Evolutionary conservation across 2,329 filamentous ascomycete genomes (phyloP), one percentile per base, ranked within the genome.

Genomic region (Lachnellula hyalina): DNA sequence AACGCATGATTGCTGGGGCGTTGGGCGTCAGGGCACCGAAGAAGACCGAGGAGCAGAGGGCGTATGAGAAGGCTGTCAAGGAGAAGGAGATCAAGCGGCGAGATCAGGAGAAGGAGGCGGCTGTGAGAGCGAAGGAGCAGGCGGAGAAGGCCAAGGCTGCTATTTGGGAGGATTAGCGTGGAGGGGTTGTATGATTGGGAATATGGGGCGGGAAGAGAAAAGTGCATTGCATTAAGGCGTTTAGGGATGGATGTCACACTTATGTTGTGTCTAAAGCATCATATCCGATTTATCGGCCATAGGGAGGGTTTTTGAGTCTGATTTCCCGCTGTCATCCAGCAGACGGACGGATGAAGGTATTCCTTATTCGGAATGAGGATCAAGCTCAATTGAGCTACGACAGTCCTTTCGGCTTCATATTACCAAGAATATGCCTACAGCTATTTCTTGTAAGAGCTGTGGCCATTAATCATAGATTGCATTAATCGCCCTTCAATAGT

Each of bases 1-100:
- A 88, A 58, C 79, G 94, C 56, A 80, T 99, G 82, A 97, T 99
- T 69, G 91, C 90, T 0, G 89, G 88, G 3, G 91, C 89, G 0
- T 74, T 97, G 61, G 94, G 94, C 0, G 82, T 96, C 52, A 84
- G 85, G 66, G 84, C 86, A 35, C 90, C 90, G 34, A 87, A 83
- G 74, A 82, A 86, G 70, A 96, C 90, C 1, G 90, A 95, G 59
- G 92, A 96, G 73, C 89, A 96, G 77, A 81, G 80, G 64, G 89
- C 90, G 52, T 97, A 94, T 70, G 92, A 97, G 66, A 83, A 80
- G 62, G 86, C 89, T 1, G 77, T 94, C 57, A 84, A 86, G 65
- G 89, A 96, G 72, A 89, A 93, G 73, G 93, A 96, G 77, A 85
- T 84, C 65, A 91, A 84, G 75, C 81, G 82, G 63, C 76, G 85